Percentiles rank a stretch among this genome's conserved stretches.
These are phyloP conservation scores for Cytospora paraplurivora DNA, from an alignment of 2,329 filamentous ascomycete species.

Conservation along the genomic window DNA sequence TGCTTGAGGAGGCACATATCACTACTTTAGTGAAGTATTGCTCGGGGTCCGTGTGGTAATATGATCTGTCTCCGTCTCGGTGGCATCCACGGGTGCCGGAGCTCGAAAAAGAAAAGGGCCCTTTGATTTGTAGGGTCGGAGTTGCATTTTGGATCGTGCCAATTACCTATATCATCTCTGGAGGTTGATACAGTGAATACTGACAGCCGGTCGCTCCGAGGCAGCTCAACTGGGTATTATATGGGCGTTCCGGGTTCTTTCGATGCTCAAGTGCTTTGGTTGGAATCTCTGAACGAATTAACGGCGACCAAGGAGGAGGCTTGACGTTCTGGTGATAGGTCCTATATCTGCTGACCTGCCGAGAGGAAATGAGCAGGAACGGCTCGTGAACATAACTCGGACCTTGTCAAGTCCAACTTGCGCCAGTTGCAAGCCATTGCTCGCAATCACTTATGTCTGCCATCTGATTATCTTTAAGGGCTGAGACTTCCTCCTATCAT, in stretches of 20 bases:
- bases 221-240: conserved; percentile 9
- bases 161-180: conserved; percentile 29
- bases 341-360: too few species aligned
- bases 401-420: too few species aligned
- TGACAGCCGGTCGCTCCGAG: conserved; percentile 33
- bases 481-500: conserved; percentile 63
- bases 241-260: conserved; percentile 28
- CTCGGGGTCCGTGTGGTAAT: conserved; percentile 7
- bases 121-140: conserved; percentile 1
- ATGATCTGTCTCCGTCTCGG: conserved; percentile 7
- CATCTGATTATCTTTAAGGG: conserved; percentile 60
- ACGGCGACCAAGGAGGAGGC: too few species aligned
- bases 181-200: conserved; percentile 38
- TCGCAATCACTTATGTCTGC: too few species aligned
- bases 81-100: conserved; percentile 6
- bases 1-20: conserved; percentile 3
- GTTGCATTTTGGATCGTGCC: conserved; percentile 30
- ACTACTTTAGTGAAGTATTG: conserved; percentile 10
- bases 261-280: too few species aligned
- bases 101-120: neutral
- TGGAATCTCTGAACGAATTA: too few species aligned
- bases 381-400: too few species aligned
- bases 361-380: too few species aligned
- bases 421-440: too few species aligned
- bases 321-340: too few species aligned